A percentile compares a stretch with the other conserved stretches of the same genome.
Evolutionary conservation across 2,329 filamentous ascomycete species (phyloP).

Genomic region (Mariannaea sp.): DNA sequence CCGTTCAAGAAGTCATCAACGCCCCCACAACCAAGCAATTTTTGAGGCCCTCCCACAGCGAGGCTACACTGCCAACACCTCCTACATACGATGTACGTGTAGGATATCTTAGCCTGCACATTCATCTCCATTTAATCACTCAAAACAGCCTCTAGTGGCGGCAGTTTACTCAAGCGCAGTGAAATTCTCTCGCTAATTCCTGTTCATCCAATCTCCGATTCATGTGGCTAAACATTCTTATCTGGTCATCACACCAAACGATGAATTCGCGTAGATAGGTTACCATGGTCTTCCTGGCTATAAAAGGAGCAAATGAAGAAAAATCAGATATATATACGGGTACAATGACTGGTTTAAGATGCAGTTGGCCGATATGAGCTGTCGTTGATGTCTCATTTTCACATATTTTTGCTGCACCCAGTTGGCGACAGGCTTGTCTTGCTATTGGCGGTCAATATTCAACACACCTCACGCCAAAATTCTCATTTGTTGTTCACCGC

Average conservation of each 20-base stretch:
- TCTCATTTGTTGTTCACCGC: constrained; percentile 13
- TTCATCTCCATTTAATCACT: constrained; percentile 7
- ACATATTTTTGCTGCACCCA: neutral
- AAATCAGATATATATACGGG: too few species aligned
- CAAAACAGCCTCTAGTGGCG: constrained; percentile 19
- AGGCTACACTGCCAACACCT: too few species aligned
- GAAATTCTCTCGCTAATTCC: constrained; percentile 24
- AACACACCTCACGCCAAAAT: constrained; percentile 14
- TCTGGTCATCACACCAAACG: constrained; percentile 18
- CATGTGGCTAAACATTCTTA: constrained; percentile 28
- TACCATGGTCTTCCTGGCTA: constrained; percentile 17
- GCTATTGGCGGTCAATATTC: neutral
- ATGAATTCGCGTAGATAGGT: neutral
- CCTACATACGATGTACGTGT: too few species aligned
- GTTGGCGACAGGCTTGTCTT: neutral
- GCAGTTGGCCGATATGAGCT: neutral
- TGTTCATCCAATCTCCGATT: constrained; percentile 3
- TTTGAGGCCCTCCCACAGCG: too few species aligned
- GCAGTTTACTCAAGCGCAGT: constrained; percentile 21
- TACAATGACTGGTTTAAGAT: neutral
- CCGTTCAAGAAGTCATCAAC: too few species aligned
- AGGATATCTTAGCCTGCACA: too few species aligned
- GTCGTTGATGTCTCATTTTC: constrained; percentile 3
- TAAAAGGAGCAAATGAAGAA: neutral
- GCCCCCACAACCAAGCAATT: too few species aligned